phyloP scores from a whole-genome alignment of 805 yeast species.

The Metschnikowia colocasiae region DNA sequence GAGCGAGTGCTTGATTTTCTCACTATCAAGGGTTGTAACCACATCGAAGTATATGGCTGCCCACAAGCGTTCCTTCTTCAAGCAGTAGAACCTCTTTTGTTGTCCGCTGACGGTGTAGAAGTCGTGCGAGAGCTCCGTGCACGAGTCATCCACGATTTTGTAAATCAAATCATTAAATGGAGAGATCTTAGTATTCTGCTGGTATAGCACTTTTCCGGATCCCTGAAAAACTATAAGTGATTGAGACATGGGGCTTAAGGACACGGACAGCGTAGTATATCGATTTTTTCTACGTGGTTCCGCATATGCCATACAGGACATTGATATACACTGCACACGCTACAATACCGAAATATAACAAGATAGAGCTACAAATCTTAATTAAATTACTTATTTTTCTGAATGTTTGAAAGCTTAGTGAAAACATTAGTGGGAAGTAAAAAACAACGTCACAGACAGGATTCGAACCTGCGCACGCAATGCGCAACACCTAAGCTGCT shows the following conservation, averaged over 20 bases:
- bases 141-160: slow-evolving; percentile 34
- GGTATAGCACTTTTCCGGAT: slow-evolving; percentile 37
- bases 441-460: slow-evolving; percentile 95
- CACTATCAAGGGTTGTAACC: slow-evolving; percentile 38
- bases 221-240: slow-evolving; percentile 35
- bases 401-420: background rate
- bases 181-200: slow-evolving; percentile 30
- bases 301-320: slow-evolving; percentile 1
- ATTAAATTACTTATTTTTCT: background rate
- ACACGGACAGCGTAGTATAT: background rate
- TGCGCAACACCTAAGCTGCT: slow-evolving; percentile 42
- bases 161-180: slow-evolving; percentile 40
- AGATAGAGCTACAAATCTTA: background rate
- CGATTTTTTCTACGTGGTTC: slow-evolving; percentile 4
- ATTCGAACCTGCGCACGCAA: slow-evolving; percentile 94
- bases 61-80: slow-evolving; percentile 25
- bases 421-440: background rate
- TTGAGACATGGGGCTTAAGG: slow-evolving; percentile 32
- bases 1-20: slow-evolving; percentile 32
- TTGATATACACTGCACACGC: background rate
- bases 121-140: slow-evolving; percentile 29
- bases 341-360: background rate
- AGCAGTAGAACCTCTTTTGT: slow-evolving; percentile 36
- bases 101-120: slow-evolving; percentile 29
- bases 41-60: slow-evolving; percentile 39